These are phyloP conservation scores for Mycosarcoma mackinlayi DNA, from an alignment of 1,284 basidiomycete species.

Conservation along the genomic window DNA sequence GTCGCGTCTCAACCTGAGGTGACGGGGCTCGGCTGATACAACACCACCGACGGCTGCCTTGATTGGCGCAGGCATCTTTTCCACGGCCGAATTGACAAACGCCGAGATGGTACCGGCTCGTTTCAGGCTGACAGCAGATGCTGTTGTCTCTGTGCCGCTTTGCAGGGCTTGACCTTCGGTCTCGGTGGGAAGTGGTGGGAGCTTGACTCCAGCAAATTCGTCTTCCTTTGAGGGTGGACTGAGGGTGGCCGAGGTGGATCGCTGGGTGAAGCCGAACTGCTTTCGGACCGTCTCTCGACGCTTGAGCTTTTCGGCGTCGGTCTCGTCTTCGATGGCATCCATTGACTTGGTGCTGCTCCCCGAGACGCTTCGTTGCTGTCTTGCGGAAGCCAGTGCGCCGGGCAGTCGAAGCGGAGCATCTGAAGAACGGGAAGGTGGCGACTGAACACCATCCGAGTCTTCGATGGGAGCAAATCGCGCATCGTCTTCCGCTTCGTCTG, in stretches of 20 bases:
- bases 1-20: constrained; percentile 59
- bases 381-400: neutral
- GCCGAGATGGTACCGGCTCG: constrained; percentile 52
- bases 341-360: constrained; percentile 19
- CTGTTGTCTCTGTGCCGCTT: neutral
- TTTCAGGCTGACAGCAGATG: constrained; percentile 30
- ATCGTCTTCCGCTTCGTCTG: constrained; percentile 67
- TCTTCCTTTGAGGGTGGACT: constrained; percentile 8
- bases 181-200: constrained; percentile 47
- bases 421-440: constrained; percentile 11
- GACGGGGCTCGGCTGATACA: constrained; percentile 54
- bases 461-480: constrained; percentile 61
- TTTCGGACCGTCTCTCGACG: constrained; percentile 64
- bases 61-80: constrained; percentile 55
- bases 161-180: constrained; percentile 32
- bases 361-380: constrained; percentile 32
- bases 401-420: constrained; percentile 16
- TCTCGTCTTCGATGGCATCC: constrained; percentile 10
- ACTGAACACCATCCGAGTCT: constrained; percentile 12
- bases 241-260: constrained; percentile 31
- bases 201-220: constrained; percentile 41
- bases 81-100: constrained; percentile 57
- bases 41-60: constrained; percentile 60
- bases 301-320: constrained; percentile 57
- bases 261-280: constrained; percentile 64